Evolutionary conservation across 331 rosid species (phyloP).

Genomic region (Rosa hybrid): DNA sequence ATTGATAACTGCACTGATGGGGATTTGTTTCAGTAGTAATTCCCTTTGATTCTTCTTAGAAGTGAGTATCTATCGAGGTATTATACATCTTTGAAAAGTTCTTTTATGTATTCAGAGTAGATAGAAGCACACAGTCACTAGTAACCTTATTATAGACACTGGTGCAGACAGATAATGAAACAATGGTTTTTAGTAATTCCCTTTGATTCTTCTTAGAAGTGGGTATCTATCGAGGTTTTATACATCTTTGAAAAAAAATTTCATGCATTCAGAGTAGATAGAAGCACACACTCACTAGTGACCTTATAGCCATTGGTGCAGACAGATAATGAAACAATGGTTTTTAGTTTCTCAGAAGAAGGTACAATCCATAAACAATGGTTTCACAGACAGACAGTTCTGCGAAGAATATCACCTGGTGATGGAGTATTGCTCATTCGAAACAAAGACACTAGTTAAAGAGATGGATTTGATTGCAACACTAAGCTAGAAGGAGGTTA

Average conservation of each 20-base stretch:
- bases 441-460: neutral
- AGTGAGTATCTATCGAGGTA: neutral
- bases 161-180: neutral
- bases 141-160: neutral
- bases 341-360: neutral
- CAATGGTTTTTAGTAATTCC: neutral
- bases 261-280: neutral
- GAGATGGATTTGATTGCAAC: neutral
- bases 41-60: neutral
- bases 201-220: neutral
- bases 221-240: neutral
- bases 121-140: neutral
- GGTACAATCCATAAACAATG: neutral
- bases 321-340: neutral
- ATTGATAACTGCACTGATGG: neutral
- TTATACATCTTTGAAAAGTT: neutral
- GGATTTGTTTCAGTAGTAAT: neutral
- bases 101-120: neutral
- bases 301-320: neutral
- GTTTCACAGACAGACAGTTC: neutral
- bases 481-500: neutral
- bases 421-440: neutral
- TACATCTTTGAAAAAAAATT: neutral
- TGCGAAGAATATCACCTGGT: neutral
- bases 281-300: neutral